Conservation (phyloP, 768 basidiomycete species). For the Pulveroboletus frians region DNA sequence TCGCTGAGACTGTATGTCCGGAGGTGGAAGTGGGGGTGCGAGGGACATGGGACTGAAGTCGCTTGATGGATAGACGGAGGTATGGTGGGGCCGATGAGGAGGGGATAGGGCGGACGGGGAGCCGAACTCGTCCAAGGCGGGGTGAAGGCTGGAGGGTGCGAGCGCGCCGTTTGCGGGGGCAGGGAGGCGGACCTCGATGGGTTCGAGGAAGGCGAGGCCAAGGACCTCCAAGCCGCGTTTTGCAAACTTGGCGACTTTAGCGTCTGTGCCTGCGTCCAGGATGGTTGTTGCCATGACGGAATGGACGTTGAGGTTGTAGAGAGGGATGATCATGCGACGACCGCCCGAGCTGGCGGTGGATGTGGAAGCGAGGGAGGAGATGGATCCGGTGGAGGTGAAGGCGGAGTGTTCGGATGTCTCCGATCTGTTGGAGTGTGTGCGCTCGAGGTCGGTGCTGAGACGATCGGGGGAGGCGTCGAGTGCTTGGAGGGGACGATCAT, state of each 20-base stretch:
- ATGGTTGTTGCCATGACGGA: conserved; percentile 83
- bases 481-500: conserved; percentile 40
- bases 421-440: conserved; percentile 45
- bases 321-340: conserved; percentile 74
- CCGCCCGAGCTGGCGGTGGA: conserved; percentile 39
- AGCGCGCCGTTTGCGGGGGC: conserved; percentile 7
- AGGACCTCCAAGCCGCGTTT: conserved; percentile 73
- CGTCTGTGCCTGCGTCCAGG: conserved; percentile 84
- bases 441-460: conserved; percentile 22
- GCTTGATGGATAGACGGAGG: not conserved
- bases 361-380: conserved; percentile 38
- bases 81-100: conserved; percentile 2
- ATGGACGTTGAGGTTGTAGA: conserved; percentile 86
- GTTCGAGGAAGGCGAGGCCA: conserved; percentile 73
- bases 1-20: conserved; percentile 24
- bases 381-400: conserved; percentile 42
- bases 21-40: conserved; percentile 12
- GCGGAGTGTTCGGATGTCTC: conserved; percentile 42
- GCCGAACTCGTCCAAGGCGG: conserved; percentile 19
- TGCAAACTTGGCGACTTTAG: conserved; percentile 74
- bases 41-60: conserved; percentile 14
- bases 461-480: conserved; percentile 37
- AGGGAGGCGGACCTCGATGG: conserved; percentile 62
- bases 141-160: conserved; percentile 26
- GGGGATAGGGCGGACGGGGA: not conserved